phyloP scores from a whole-genome alignment of 495 filamentous ascomycete species.

The Corynascus novoguineensis region DNA sequence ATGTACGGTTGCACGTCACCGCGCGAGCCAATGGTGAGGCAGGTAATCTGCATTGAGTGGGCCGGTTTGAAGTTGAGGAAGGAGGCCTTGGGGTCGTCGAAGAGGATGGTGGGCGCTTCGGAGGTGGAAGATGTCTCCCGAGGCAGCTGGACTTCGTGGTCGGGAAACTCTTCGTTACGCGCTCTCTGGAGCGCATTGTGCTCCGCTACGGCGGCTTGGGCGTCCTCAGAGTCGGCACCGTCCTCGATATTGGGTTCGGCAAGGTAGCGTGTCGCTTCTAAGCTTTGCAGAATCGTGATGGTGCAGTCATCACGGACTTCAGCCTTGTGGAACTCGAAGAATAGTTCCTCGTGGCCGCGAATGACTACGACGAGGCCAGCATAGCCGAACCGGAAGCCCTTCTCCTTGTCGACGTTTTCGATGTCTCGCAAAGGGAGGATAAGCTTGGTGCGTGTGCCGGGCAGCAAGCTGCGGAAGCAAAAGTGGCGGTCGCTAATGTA shows the following conservation, averaged over 20 bases:
- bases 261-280: conserved; percentile 68
- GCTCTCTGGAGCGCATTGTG: conserved; percentile 78
- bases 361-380: conserved; percentile 88
- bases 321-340: conserved; percentile 81
- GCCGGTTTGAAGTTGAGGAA: conserved; percentile 92
- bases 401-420: conserved; percentile 92
- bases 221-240: conserved; percentile 62
- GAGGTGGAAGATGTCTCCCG: conserved; percentile 45
- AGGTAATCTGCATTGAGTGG: conserved; percentile 79
- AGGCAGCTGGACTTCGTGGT: conserved; percentile 54
- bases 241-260: conserved; percentile 65
- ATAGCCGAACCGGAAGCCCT: conserved; percentile 89
- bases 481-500: conserved; percentile 88
- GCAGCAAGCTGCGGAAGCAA: conserved; percentile 88
- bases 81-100: conserved; percentile 87
- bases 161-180: conserved; percentile 54
- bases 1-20: conserved; percentile 98
- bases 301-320: conserved; percentile 84
- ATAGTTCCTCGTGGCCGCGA: conserved; percentile 89
- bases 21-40: conserved; percentile 89
- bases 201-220: conserved; percentile 74
- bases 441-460: conserved; percentile 87
- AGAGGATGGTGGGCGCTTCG: conserved; percentile 67
- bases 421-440: conserved; percentile 88
- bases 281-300: conserved; percentile 67